A percentile compares a stretch with the other conserved stretches of the same genome.
phyloP scores from a whole-genome alignment of 257 asterid species.

The Rubia yunnanensis region DNA sequence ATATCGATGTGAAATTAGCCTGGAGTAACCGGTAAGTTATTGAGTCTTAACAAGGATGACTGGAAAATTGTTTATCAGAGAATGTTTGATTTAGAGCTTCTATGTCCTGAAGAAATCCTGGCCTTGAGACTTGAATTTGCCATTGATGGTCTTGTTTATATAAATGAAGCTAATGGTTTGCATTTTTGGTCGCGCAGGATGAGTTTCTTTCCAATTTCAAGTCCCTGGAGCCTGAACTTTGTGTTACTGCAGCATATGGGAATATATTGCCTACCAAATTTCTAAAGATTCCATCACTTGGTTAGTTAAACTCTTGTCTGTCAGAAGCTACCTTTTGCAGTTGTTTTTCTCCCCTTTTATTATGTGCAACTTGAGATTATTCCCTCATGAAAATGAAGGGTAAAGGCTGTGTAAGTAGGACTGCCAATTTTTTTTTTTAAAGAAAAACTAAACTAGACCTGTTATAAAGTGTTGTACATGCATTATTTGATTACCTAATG shows the following conservation, averaged over 20 bases:
- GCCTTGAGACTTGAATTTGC: background rate
- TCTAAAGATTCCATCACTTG: conserved; percentile 76
- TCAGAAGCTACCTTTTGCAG: background rate
- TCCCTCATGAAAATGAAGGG: background rate
- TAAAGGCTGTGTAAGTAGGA: background rate
- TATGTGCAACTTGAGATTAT: background rate
- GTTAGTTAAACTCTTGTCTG: conserved; percentile 39
- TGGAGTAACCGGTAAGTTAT: background rate
- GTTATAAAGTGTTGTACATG: background rate
- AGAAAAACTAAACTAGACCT: background rate
- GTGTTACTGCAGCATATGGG: conserved; percentile 97
- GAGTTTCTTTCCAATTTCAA: conserved; percentile 47
- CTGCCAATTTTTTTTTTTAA: background rate
- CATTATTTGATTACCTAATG: background rate
- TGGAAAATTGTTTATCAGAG: background rate
- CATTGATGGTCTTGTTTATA: background rate
- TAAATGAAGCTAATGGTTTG: background rate
- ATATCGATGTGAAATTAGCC: background rate
- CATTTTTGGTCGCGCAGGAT: conserved; percentile 44
- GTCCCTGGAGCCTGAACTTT: conserved; percentile 85
- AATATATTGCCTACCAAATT: conserved; percentile 79
- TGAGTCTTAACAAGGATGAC: background rate
- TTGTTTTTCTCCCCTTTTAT: background rate
- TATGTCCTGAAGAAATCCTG: background rate
- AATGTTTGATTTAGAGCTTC: background rate